A percentile compares a stretch with the other conserved stretches of the same genome.
These are phyloP conservation scores for Alnus rubra DNA, from an alignment of 306 rosid species.

Conservation along the genomic window DNA sequence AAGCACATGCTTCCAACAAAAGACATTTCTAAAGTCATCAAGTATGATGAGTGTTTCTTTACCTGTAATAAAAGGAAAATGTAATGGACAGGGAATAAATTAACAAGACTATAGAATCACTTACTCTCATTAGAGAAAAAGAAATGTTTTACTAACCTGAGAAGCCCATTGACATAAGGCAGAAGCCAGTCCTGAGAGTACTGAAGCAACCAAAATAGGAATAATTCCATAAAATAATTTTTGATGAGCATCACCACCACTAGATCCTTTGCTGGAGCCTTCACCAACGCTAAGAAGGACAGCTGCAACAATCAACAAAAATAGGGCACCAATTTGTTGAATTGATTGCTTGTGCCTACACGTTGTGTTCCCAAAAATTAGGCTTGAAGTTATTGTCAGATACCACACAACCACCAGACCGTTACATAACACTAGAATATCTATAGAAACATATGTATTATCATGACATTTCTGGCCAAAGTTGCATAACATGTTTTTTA, in stretches of 20 bases:
- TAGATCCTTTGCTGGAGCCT: constrained; percentile 76
- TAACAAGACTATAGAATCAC: constrained; percentile 1
- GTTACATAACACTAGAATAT: background rate
- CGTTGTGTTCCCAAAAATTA: background rate
- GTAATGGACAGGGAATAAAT: constrained; percentile 19
- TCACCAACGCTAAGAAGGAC: constrained; percentile 90
- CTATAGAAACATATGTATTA: constrained; percentile 8
- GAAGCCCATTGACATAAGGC: constrained; percentile 98
- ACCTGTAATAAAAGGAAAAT: constrained; percentile 57
- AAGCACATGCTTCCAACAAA: constrained; percentile 84
- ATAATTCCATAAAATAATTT: constrained; percentile 78
- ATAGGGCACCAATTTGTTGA: constrained; percentile 91
- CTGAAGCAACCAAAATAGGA: constrained; percentile 88
- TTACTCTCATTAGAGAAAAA: constrained; percentile 15
- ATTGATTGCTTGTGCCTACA: constrained; percentile 90
- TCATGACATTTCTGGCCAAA: background rate
- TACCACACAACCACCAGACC: constrained; percentile 13
- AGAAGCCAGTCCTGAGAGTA: constrained; percentile 96
- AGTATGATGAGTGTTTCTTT: constrained; percentile 90
- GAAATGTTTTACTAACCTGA: constrained; percentile 61
- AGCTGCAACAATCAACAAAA: constrained; percentile 85
- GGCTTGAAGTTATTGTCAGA: constrained; percentile 28
- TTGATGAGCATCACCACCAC: constrained; percentile 58
- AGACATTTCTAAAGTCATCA: constrained; percentile 98
- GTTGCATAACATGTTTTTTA: background rate